Conservation (phyloP, 192 early-diverging fungal species). For the Coemansia sp. region DNA sequence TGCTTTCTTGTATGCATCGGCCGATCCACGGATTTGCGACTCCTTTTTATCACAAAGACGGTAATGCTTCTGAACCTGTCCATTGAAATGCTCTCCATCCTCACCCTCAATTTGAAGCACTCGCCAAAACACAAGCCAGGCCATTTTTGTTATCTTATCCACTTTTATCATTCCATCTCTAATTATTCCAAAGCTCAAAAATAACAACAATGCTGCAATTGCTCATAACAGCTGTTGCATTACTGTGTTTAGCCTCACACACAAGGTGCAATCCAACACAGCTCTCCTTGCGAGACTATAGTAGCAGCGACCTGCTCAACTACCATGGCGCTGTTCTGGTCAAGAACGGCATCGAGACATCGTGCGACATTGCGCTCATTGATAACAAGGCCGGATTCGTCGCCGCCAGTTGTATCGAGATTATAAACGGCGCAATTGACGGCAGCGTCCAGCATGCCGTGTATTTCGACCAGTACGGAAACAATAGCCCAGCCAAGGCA, state of each 20-base stretch:
- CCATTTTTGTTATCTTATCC: background rate
- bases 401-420: slow-evolving; percentile 38
- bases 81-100: background rate
- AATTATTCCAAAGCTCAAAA: background rate
- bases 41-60: no score
- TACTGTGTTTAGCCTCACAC: background rate
- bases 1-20: background rate
- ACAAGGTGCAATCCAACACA: background rate
- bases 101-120: no score
- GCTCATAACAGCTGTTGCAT: no score
- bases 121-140: no score
- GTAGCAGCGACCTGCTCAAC: slow-evolving; percentile 8
- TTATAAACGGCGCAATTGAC: background rate
- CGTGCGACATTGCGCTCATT: slow-evolving; percentile 41
- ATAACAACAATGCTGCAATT: no score
- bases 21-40: background rate
- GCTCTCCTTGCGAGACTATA: slow-evolving; percentile 9
- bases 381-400: slow-evolving; percentile 24
- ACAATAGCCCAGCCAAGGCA: slow-evolving; percentile 6
- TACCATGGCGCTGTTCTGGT: slow-evolving; percentile 14
- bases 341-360: slow-evolving; percentile 38
- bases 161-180: no score
- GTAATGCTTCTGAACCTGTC: no score
- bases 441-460: slow-evolving; percentile 12
- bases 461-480: slow-evolving; percentile 20